Evolutionary conservation across 2,329 filamentous ascomycete species (phyloP).

Genomic region (Botrytis fragariae): DNA sequence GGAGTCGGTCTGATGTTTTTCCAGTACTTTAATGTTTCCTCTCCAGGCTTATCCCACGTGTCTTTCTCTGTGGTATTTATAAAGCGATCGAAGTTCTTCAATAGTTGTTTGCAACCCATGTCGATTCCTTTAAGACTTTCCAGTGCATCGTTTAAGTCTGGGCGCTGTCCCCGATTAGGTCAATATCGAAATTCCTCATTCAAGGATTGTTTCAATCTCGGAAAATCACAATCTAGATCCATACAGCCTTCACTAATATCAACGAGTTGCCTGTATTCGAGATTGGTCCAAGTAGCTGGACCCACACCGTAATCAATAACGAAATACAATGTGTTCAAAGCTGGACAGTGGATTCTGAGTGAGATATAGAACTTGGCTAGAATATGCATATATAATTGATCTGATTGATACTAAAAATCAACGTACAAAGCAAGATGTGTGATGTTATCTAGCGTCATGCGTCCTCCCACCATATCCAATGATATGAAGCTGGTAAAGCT

Average conservation of each 20-base stretch:
- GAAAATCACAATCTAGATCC: not conserved
- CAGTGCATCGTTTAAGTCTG: not conserved
- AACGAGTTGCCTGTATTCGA: not conserved
- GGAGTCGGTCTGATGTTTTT: not conserved
- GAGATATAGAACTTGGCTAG: not conserved
- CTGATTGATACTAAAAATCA: rapidly evolving
- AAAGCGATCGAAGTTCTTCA: not conserved
- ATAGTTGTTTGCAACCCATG: rapidly evolving
- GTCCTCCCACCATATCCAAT: rapidly evolving
- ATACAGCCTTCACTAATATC: not conserved
- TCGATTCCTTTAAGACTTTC: not conserved
- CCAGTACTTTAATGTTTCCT: not conserved
- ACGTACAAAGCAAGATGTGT: not conserved
- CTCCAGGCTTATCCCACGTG: not conserved
- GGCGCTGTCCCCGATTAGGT: no score
- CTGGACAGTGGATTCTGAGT: not conserved
- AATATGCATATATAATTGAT: not conserved
- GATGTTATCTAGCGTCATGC: not conserved
- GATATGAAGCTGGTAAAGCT: rapidly evolving
- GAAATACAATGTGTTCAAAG: not conserved
- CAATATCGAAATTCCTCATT: no score
- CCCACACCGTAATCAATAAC: rapidly evolving
- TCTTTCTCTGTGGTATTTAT: not conserved
- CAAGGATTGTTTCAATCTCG: no score
- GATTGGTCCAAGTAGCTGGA: rapidly evolving